Evolutionary conservation across 768 basidiomycete genomes (phyloP), one percentile per base, ranked within the genome.

Genomic region (Lactarius tabidus): DNA sequence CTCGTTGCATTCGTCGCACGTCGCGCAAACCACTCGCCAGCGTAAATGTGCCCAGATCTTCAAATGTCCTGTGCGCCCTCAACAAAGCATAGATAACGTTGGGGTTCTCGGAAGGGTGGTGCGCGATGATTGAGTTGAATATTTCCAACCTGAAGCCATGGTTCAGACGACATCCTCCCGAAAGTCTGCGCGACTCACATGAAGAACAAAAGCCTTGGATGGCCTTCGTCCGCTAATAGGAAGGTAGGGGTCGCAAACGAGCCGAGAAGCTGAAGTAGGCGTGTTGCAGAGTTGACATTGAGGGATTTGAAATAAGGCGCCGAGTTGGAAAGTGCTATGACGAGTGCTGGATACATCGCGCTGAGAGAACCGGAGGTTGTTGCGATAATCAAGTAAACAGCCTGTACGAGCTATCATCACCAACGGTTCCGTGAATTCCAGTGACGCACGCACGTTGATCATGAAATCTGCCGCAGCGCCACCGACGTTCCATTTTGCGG

Each of bases 201-300:
- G 74, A 93, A 97, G 76, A 91, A 98, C 36, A 98, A 81, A 35
- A 98, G 77, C 66, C 97, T 79, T 1, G 97, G 97, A 72, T 98
- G 94, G 8, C 95, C 93, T 75, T 98, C 97, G 67, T 98, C 97
- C 3, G 91, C 88, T 23, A 99, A 77, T 38, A 98, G 78, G 75
- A 98, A 98, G 2, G 86, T 78, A 0, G 97, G 92, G 65, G 89
- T 92, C 6, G 93, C 88, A 73, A 99, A 96, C 0, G 96, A 93
- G 33, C 84, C 88, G 77, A 97, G 93, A 7, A 98, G 82, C 75
- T 97, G 94, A 39, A 95, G 74, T 8, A 99, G 81, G 20, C 91
- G 83, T 6, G 91, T 89, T 3, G 94, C 90, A 15, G 93, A 86
- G 36, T 87, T 85, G 56, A 94, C 84, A 45, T 87, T 87, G 26